Base-by-base conservation (phyloP, 1,139 yeast species). In the Scheffersomyces insectosa region DNA sequence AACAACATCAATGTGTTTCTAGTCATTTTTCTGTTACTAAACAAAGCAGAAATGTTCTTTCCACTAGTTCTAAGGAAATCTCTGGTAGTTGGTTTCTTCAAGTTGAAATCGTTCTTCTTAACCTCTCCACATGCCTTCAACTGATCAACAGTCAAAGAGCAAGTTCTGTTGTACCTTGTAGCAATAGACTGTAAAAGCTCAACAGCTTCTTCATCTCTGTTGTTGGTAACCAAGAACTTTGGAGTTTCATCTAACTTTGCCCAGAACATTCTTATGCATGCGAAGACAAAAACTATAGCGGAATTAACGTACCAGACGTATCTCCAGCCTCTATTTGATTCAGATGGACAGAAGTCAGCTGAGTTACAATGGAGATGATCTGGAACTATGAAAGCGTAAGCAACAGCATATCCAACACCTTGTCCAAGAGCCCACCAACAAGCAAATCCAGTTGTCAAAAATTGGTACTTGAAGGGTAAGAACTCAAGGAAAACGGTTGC, bases 1-100 rank as follows among this genome's bases (percentile, higher is more conserved):
- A 76, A 62, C 32, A 77, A 56, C 37, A 79, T 57, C 13, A 55
- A 13, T 1, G 79, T 69, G 3, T 80, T 74, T 38, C 63, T 54
- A 4, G 68, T 68, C 49, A 78, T 65, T 38, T 54, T 65, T 45
- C 54, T 67, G 34, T 64, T 68, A 11, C 65, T 59, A 54, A 76
- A 79, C 40, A 79, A 59, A 1, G 65, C 50, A 14, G 56, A 49
- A 8, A 70, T 38, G 46, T 75, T 75, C 3, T 55, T 45, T 34
- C 35, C 42, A 15, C 33, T 37, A 9, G 35, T 33, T 12, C 32
- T 33, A n/a, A 33, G 15, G 30, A 14, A 25, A n/a, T 23, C 38
- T 12, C 28, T 36, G 30, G 15, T n/a, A 11, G 23, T 28, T n/a
- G 28, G 41, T 28, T 16, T 28, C 11, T 25, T 36, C 27, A 23